These are phyloP conservation scores for Oryza brachyantha DNA, from an alignment of 176 grass and related monocot species.

Conservation along the genomic window DNA sequence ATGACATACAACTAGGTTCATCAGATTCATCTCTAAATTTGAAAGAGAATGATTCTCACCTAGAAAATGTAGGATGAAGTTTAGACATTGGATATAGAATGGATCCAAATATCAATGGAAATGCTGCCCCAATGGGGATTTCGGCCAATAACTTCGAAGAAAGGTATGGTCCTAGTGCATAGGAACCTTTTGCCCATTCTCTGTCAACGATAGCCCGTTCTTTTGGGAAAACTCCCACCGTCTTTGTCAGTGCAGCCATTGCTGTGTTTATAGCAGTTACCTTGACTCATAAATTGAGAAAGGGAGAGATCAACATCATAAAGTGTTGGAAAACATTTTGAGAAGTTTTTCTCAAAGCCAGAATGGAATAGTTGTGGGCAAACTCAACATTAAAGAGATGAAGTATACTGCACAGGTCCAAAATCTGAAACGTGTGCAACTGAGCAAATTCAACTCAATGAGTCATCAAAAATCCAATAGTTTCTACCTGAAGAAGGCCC, in stretches of 20 bases:
- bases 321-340: neutral
- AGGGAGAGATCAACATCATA: neutral
- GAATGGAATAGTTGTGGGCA: neutral
- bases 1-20: neutral
- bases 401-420: neutral
- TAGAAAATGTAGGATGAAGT: constrained; percentile 78
- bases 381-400: constrained; percentile 6
- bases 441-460: constrained; percentile 23
- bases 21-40: constrained; percentile 7
- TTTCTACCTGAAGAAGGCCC: constrained; percentile 89
- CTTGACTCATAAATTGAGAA: constrained; percentile 39
- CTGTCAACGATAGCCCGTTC: constrained; percentile 91
- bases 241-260: constrained; percentile 98
- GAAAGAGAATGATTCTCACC: constrained; percentile 42
- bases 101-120: constrained; percentile 85
- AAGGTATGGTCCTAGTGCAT: constrained; percentile 83
- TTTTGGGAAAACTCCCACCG: constrained; percentile 91
- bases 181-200: constrained; percentile 87
- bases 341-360: constrained; percentile 3
- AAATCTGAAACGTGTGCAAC: neutral
- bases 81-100: constrained; percentile 98
- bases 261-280: constrained; percentile 97
- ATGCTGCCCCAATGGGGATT: constrained; percentile 83
- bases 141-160: constrained; percentile 91
- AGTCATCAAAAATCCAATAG: constrained; percentile 11